Conservation (phyloP, 2,329 filamentous ascomycete species). For the Trichoderma brevicompactum region DNA sequence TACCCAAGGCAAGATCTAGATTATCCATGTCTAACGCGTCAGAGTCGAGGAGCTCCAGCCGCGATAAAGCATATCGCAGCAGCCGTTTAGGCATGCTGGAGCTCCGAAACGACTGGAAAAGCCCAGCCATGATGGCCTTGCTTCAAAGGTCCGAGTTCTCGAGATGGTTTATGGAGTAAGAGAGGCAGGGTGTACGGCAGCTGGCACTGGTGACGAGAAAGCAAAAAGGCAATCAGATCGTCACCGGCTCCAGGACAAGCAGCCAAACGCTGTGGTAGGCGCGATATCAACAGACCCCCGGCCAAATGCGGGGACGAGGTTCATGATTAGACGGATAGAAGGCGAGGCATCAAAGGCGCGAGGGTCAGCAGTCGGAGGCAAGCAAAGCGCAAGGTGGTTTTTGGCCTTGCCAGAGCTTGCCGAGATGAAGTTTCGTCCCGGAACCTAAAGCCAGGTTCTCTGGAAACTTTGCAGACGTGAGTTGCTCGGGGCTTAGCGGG, state of each 20-base stretch:
- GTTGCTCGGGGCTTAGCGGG: slow-evolving; percentile 5
- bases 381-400: slow-evolving; percentile 4
- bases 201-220: background rate
- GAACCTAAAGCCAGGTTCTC: slow-evolving; percentile 12
- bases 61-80: slow-evolving; percentile 81
- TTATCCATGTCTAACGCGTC: slow-evolving; percentile 85
- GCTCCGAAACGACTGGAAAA: slow-evolving; percentile 66
- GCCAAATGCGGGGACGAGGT: slow-evolving; percentile 36
- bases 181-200: background rate
- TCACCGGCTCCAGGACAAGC: slow-evolving; percentile 25
- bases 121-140: slow-evolving; percentile 65
- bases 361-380: background rate
- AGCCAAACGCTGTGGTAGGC: slow-evolving; percentile 28
- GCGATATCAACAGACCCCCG: slow-evolving; percentile 37
- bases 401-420: background rate
- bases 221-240: slow-evolving; percentile 16
- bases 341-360: slow-evolving; percentile 27
- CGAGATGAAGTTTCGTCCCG: background rate
- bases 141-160: background rate
- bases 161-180: background rate
- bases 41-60: slow-evolving; percentile 84
- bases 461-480: background rate
- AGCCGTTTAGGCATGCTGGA: slow-evolving; percentile 87
- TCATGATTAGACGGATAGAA: slow-evolving; percentile 34
- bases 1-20: slow-evolving; percentile 80